Conservation (phyloP, 352 stramenopile species). For the Pythium brachiatum region DNA sequence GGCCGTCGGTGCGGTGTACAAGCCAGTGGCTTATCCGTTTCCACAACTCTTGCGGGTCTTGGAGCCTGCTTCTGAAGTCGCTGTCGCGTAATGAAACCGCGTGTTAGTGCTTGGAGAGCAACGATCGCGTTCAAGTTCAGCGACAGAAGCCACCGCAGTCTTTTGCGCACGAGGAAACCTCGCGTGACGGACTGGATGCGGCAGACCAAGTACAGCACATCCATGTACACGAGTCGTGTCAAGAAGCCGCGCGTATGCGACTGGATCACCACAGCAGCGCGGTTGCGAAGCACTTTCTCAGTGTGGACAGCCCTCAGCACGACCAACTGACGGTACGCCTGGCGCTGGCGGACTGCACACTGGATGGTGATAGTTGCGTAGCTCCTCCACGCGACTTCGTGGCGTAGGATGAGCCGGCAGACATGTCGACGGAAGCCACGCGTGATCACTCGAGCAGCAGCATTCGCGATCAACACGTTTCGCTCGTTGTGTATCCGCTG, state of each 20-base stretch:
- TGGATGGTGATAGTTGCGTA: slow-evolving; percentile 50
- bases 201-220: slow-evolving; percentile 78
- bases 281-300: slow-evolving; percentile 21
- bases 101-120: slow-evolving; percentile 36
- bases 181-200: slow-evolving; percentile 73
- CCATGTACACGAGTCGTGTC: slow-evolving; percentile 75
- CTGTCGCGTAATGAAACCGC: slow-evolving; percentile 12
- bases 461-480: slow-evolving; percentile 19
- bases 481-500: slow-evolving; percentile 20
- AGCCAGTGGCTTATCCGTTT: not conserved
- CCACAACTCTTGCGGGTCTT: not conserved
- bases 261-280: slow-evolving; percentile 54
- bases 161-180: slow-evolving; percentile 56
- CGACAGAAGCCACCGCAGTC: slow-evolving; percentile 45
- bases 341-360: slow-evolving; percentile 31
- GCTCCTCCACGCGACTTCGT: slow-evolving; percentile 27
- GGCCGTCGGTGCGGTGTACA: not conserved
- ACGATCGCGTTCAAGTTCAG: slow-evolving; percentile 46
- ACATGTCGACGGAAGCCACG: slow-evolving; percentile 32
- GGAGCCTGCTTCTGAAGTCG: not conserved
- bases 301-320: slow-evolving; percentile 11
- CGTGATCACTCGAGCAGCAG: slow-evolving; percentile 41
- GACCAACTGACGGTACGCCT: slow-evolving; percentile 22
- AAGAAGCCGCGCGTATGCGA: slow-evolving; percentile 47
- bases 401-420: slow-evolving; percentile 27